Percentiles rank a stretch among this genome's conserved stretches.
These are phyloP conservation scores for Talaromyces atroroseus DNA, from an alignment of 2,329 filamentous ascomycete genomes.

Conservation along the genomic window DNA sequence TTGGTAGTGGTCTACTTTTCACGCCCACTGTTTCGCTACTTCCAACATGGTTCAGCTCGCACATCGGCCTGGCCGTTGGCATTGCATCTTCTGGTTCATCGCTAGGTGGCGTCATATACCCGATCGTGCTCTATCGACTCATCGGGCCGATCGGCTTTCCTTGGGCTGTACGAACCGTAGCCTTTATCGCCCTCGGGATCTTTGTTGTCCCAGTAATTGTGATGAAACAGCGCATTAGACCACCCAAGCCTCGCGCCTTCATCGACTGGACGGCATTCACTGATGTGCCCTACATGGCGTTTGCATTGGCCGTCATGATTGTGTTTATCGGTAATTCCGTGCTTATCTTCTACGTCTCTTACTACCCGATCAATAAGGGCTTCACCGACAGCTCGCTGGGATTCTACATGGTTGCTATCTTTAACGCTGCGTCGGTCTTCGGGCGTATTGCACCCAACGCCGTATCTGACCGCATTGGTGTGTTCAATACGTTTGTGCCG, in stretches of 20 bases:
- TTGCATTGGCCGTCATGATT: conserved; percentile 52
- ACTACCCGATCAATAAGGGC: conserved; percentile 37
- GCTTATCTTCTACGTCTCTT: conserved; percentile 39
- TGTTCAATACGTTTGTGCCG: conserved; percentile 40
- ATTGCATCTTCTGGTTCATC: conserved; percentile 56
- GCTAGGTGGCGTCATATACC: conserved; percentile 53
- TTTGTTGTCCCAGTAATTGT: conserved; percentile 39
- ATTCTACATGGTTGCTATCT: conserved; percentile 62
- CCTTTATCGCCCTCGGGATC: conserved; percentile 54
- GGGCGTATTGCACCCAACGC: conserved; percentile 53
- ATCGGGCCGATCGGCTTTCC: conserved; percentile 48
- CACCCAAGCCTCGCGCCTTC: conserved; percentile 35
- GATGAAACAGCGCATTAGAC: conserved; percentile 32
- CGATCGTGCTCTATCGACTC: conserved; percentile 42
- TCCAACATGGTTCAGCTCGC: conserved; percentile 59
- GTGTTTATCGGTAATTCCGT: conserved; percentile 55
- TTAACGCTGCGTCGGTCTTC: conserved; percentile 58
- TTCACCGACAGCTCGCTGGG: conserved; percentile 48
- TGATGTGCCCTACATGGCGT: conserved; percentile 41
- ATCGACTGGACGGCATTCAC: conserved; percentile 42
- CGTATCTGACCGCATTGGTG: conserved; percentile 47
- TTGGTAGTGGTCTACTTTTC: conserved; percentile 59
- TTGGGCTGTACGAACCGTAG: conserved; percentile 59
- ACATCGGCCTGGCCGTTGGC: conserved; percentile 55
- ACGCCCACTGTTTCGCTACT: conserved; percentile 60